A percentile compares a stretch with the other conserved stretches of the same genome.
These are phyloP conservation scores for Brassica juncea DNA, from an alignment of 345 rosid genomes.

Conservation along the genomic window DNA sequence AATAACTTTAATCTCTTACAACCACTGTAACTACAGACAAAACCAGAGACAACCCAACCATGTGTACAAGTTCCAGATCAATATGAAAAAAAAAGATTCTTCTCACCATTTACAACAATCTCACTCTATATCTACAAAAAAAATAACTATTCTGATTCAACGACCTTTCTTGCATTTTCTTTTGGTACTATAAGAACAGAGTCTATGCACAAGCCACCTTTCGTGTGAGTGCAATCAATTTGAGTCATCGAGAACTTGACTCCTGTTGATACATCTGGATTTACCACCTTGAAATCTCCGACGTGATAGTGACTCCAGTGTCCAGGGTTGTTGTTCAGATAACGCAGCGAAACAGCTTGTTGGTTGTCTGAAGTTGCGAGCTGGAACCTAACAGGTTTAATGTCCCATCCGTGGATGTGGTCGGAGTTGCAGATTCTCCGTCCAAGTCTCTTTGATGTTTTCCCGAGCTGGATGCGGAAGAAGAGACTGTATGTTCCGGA, in stretches of 20 bases:
- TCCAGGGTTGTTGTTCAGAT: conserved; percentile 57
- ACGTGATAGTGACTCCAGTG: conserved; percentile 72
- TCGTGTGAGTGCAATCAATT: conserved; percentile 93
- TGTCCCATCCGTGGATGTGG: conserved; percentile 88
- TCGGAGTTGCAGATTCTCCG: conserved; percentile 67
- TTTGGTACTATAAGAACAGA: conserved; percentile 63
- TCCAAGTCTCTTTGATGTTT: conserved; percentile 64
- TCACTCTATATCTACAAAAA: conserved; percentile 32
- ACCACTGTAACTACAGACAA: conserved; percentile 30
- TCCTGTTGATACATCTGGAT: conserved; percentile 33
- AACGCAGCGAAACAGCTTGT: conserved; percentile 52
- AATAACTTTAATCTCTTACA: conserved; percentile 15
- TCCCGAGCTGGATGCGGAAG: conserved; percentile 80
- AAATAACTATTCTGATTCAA: conserved; percentile 13
- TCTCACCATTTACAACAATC: conserved; percentile 30
- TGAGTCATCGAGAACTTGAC: conserved; percentile 78
- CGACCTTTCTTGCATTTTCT: conserved; percentile 42
- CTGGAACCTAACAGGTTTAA: conserved; percentile 79
- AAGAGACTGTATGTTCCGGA: conserved; percentile 70
- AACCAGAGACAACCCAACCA: conserved; percentile 31
- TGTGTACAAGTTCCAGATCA: conserved; percentile 36
- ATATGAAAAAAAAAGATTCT: conserved; percentile 8
- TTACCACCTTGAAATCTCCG: conserved; percentile 68
- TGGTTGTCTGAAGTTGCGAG: conserved; percentile 77
- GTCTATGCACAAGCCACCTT: conserved; percentile 90